Conservation (phyloP, 2,329 filamentous ascomycete species). For the Aureobasidium mangrovei region DNA sequence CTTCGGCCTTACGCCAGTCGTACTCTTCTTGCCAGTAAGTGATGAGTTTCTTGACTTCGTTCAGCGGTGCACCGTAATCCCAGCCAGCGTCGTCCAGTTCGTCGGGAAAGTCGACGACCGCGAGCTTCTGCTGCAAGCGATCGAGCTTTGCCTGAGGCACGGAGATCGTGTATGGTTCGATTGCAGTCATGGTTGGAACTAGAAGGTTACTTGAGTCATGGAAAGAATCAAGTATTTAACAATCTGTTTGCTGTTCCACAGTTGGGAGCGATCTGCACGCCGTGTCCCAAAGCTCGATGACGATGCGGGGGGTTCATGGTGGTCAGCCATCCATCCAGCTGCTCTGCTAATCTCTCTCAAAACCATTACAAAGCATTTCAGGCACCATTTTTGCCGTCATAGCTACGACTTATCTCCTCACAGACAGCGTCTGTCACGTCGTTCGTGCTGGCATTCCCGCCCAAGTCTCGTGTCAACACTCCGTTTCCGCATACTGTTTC, state of each 20-base stretch:
- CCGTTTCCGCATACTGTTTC: conserved; percentile 46
- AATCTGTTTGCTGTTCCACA: too few relatives aligned
- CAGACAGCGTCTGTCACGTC: conserved; percentile 37
- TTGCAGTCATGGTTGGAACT: background rate
- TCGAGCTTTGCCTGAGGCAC: background rate
- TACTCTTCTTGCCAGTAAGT: conserved; percentile 48
- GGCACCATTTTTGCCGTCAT: background rate
- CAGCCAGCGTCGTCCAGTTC: conserved; percentile 40
- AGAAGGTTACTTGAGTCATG: too few relatives aligned
- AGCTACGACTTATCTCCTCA: conserved; percentile 27
- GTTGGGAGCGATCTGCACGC: too few relatives aligned
- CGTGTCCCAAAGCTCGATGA: too few relatives aligned
- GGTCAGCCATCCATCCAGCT: too few relatives aligned
- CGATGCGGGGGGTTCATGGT: too few relatives aligned
- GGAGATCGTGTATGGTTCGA: background rate
- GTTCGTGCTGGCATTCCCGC: conserved; percentile 36
- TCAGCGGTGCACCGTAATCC: conserved; percentile 52
- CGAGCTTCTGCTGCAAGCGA: conserved; percentile 9
- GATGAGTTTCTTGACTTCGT: conserved; percentile 51
- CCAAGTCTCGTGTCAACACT: conserved; percentile 46
- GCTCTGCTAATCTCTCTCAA: too few relatives aligned
- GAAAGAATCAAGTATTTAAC: too few relatives aligned
- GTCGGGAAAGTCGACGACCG: conserved; percentile 1
- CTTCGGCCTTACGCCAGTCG: conserved; percentile 55
- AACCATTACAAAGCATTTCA: too few relatives aligned